These are phyloP conservation scores for grape (Vitis vinifera) DNA, from an alignment of 164 flowering plant species.

Conservation along the genomic window ASM3070453v1 NC_081820.1:1156501-1157000, in stretches of 20 bases:
- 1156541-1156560: too few species aligned
- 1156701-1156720: constrained; percentile 9
- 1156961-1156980: constrained; percentile 9
- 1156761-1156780: constrained; percentile 5
- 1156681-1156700: not conserved
- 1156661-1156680: too few species aligned
- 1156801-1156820: constrained; percentile 10
- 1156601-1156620: too few species aligned
- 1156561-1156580: too few species aligned
- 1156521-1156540: too few species aligned
- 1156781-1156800: not conserved
- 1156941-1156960: constrained; percentile 2
- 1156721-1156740: constrained; percentile 11
- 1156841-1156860: not conserved
- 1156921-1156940: constrained; percentile 4
- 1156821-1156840: not conserved
- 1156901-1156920: not conserved
- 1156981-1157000: constrained; percentile 4
- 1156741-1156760: constrained; percentile 14
- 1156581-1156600: too few species aligned
- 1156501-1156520: too few species aligned
- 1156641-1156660: too few species aligned
- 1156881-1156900: not conserved
- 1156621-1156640: too few species aligned
- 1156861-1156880: not conserved